A percentile compares a stretch with the other conserved stretches of the same genome.
Evolutionary conservation across 768 basidiomycete genomes (phyloP).

Genomic region (Agaricus bisporus): DNA sequence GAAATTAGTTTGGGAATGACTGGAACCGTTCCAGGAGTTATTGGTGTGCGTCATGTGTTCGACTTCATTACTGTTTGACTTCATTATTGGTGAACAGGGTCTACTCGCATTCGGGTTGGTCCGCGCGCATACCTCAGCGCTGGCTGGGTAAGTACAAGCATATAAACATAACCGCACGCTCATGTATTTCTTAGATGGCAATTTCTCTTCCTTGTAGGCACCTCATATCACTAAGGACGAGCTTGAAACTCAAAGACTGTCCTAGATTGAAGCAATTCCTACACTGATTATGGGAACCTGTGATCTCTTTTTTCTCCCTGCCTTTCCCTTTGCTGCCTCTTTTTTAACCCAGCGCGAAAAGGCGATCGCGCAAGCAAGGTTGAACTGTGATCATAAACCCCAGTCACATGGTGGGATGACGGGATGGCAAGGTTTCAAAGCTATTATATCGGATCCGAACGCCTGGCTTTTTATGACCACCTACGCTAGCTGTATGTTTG

Average conservation of each 20-base stretch:
- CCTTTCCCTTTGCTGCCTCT: conserved; percentile 48
- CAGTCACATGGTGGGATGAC: conserved; percentile 53
- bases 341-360: conserved; percentile 47
- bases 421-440: conserved; percentile 50
- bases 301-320: conserved; percentile 45
- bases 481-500: conserved; percentile 44
- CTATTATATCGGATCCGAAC: conserved; percentile 41
- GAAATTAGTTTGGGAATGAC: conserved; percentile 46
- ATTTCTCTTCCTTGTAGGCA: conserved; percentile 46
- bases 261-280: conserved; percentile 50
- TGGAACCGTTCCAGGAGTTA: conserved; percentile 48
- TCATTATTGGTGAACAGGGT: conserved; percentile 27
- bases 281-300: conserved; percentile 45
- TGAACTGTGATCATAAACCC: conserved; percentile 50
- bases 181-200: conserved; percentile 38
- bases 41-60: conserved; percentile 30
- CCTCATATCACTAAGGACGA: neutral
- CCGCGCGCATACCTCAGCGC: conserved; percentile 37
- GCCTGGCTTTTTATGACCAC: conserved; percentile 48
- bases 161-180: neutral
- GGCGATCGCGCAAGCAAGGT: conserved; percentile 51
- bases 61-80: neutral
- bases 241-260: neutral
- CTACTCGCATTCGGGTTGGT: conserved; percentile 53
- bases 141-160: conserved; percentile 14